Base-by-base conservation (phyloP, 257 asterid genomes). In the Plantago elongata region DNA sequence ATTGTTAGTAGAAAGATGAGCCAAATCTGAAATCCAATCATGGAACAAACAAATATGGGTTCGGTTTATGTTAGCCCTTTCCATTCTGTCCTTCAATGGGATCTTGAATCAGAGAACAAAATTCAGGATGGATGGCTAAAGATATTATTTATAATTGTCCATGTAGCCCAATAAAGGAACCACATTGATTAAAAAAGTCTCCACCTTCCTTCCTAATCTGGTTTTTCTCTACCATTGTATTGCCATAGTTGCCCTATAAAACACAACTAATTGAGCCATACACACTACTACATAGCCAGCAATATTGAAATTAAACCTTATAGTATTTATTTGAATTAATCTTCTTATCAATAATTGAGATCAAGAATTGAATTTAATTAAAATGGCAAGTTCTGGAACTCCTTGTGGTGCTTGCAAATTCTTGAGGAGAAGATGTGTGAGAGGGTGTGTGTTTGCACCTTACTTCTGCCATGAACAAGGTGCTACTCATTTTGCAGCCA, bases 321-420 rank as follows among this genome's bases (percentile, higher is more conserved):
- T 18, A 54, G 8, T 22, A 7, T 8, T 38, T 22, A 22, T 22
- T 22, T 22, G 27, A 22, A 22, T 22, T 22, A 22, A 22, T 2
- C 2, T 22, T 22, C 27, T 22, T 2, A 22, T 22, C 27, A 54
- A 54, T 54, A 54, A 54, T 54, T 54, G 40, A 54, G 59, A 54
- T 54, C 59, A 54, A 44, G 27, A 67, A 60, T 17, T 51, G 43
- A 37, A 30, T 17, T 3, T 4, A 45, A 48, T 18, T 42, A 56
- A 56, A 66, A 87, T 90, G 97, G 77, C 83, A 22, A 85, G 95
- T 43, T 70, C 87, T 11, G 83, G 95, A 27, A 87, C 97, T 9
- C 96, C 97, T 15, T 90, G 94, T 45, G 89, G 94, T 56, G 94
- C 94, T 57, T 85, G 94, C 74, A 85, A 85, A 64, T 85, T 85